Evolutionary conservation across 2,329 filamentous ascomycete species (phyloP), one percentile per base, ranked within the genome.

Genomic region (Ophiostoma australiae): DNA sequence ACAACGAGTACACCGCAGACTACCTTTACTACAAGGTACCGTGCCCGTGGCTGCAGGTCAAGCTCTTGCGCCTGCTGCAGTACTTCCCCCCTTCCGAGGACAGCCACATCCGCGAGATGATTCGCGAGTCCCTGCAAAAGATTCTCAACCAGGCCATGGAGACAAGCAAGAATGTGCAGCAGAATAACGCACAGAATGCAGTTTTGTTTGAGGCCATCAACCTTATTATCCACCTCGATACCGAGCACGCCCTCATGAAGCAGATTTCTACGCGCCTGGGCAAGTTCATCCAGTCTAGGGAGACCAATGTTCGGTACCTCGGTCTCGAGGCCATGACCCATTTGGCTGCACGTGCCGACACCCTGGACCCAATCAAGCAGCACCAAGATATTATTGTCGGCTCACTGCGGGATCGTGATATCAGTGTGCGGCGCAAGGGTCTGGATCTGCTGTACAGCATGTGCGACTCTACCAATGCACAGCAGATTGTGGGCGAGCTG

Each of bases 1-100:
- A 98, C 75, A 90, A 91, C 74, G 94, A 99, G 76, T 95, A 92
- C 77, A 88, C 92, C 0, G 87, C 89, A 71, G 95, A 98, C 78
- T 99, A 99, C 78, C 87, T 97, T 35, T 99, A 99, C 83, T 99
- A 99, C 84, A 97, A 97, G 78, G 95, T 99, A n/a, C 95, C 95
- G 0, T 99, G 95, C 78, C 95, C 95, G 2, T 99, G 95, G 95
- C 89, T 99, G 72, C 94, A 98, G 81, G 91, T 98, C 77, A 99
- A 99, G 82, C 85, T 99, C 23, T 81, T 99, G 75, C 89, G 94
- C 73, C 82, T 99, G 73, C 84, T 99, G 74, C 95, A 99, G 80
- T 99, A 98, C 80, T 99, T 97, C 80, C 91, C 94, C 35, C 94
- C 95, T 66, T 96, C 95, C 78, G 94, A 98, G 77, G 95, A 99